Evolutionary conservation across 169 alveolate genomes (phyloP), one percentile per base, ranked within the genome.

Genomic region (Plasmodium sp.): DNA sequence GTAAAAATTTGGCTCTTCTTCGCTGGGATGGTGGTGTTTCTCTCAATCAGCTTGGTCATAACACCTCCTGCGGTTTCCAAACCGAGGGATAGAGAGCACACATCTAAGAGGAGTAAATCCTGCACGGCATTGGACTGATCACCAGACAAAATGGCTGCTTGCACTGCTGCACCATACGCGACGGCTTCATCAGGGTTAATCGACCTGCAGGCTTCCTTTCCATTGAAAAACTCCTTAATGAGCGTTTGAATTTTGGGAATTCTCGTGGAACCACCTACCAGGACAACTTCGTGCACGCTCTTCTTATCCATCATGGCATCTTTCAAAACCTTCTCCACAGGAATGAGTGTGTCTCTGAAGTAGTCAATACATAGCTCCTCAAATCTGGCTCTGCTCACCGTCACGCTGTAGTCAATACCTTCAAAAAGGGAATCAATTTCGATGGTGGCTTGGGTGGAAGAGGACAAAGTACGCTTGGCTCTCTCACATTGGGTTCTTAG

Each of bases 191-290:
- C 99, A 41, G 99, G 99, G 94, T 98, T 98, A 73, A 98, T 98
- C 16, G 98, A 96, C 88, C 98, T 96, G 96, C 98, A 97, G 56
- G 99, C 99, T 84, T 97, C 99, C 95, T 97, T 98, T 9, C 99
- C 99, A 92, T 98, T 97, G 97, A 98, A 99, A 96, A 96, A 98
- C 79, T 98, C 99, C 97, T 98, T 97, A 86, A 99, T 97, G 80
- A 98, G 93, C 45, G 96, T 95, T 95, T 98, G 99, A 34, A 99
- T 98, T 97, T 98, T 98, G 83, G 99, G 99, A 92, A 99, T 99
- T 95, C 99, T 97, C 81, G 99, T 98, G 54, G 99, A 98, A 79
- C 99, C 99, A n/a, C 99, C 99, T 39, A 99, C 99, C 56, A 99
- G 98, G 10, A 99, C 99, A 82, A 99, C 98, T 92, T 99, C 99